Base-by-base conservation (phyloP, 2,329 filamentous ascomycete species). In the Lachnellula subtilissima region DNA sequence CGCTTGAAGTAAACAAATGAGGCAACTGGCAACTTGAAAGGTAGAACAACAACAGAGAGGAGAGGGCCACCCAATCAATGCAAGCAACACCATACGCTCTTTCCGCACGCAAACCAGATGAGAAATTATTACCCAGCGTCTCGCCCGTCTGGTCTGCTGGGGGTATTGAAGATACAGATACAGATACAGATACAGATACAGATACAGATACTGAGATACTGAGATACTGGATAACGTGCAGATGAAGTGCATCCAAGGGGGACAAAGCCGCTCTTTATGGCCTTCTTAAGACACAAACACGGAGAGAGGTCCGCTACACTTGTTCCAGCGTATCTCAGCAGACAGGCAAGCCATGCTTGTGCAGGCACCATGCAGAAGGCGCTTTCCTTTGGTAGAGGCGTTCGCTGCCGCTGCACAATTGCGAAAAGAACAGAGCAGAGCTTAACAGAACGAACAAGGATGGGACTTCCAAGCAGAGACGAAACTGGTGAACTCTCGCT, bases 251-350 rank as follows among this genome's bases (percentile, higher is more conserved):
- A 37, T 39, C 19, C 49, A 40, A 36, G 43, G 35, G 22, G 54
- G 55, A 55, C 54, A 55, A 60, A 32, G 58, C 53, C 57, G 58
- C 43, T 43, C 61, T 64, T 64, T 63, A 64, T 63, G 59, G 58
- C 47, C 9, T 17, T 19, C n/a, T 11, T 45, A 15, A 15, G 42
- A 17, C 19, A 19, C 42, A 45, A 40, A 17, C 15, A 2, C 14
- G 39, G 14, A 15, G 42, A 45, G 19, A 45, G 11, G 5, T 23
- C 19, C 11, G 7, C 39, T 45, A 11, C 42, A 45, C n/a, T 45
- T 23, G n/a, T 19, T 45, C 7, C 8, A 12, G n/a, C 11, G 42
- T 6, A 32, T 32, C 11, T 8, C 8, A 28, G 25, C 25, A 28
- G 25, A 8, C 25, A 28, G 25, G 8, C 28, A 32, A 32, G 28